Conservation (phyloP, 2,329 filamentous ascomycete species). For the Amesomyces nigricolor region DNA sequence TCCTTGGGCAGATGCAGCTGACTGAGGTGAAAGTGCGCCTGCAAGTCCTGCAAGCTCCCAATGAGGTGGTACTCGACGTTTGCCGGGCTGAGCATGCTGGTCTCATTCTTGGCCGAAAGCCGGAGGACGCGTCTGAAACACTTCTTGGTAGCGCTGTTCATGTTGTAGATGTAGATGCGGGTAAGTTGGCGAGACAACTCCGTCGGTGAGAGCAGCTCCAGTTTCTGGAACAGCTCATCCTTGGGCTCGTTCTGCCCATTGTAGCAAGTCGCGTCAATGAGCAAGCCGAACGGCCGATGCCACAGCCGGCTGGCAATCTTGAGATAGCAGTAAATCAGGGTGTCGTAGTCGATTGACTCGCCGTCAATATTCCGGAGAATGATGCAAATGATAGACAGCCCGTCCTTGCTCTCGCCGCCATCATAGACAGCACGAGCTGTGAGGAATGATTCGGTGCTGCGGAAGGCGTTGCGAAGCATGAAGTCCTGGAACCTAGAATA, state of each 20-base stretch:
- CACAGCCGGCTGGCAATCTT: conserved; percentile 67
- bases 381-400: conserved; percentile 62
- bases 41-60: conserved; percentile 59
- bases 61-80: conserved; percentile 63
- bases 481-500: conserved; percentile 68
- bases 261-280: conserved; percentile 66
- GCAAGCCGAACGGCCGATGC: conserved; percentile 62
- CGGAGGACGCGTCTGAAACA: conserved; percentile 60
- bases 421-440: conserved; percentile 64
- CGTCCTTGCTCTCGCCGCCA: conserved; percentile 66
- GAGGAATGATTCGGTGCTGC: conserved; percentile 58
- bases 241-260: conserved; percentile 61
- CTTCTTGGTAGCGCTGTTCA: conserved; percentile 65
- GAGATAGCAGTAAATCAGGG: conserved; percentile 61
- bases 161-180: conserved; percentile 65
- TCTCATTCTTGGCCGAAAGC: conserved; percentile 55
- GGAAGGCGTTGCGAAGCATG: conserved; percentile 64
- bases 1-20: conserved; percentile 64
- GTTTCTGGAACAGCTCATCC: conserved; percentile 58
- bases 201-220: conserved; percentile 56
- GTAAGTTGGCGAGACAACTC: conserved; percentile 56
- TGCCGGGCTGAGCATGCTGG: conserved; percentile 55
- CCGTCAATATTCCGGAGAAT: conserved; percentile 63
- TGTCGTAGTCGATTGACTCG: conserved; percentile 60
- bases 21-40: conserved; percentile 60